These are phyloP conservation scores for Trametes maxima DNA, from an alignment of 768 basidiomycete genomes.

Conservation along the genomic window DNA sequence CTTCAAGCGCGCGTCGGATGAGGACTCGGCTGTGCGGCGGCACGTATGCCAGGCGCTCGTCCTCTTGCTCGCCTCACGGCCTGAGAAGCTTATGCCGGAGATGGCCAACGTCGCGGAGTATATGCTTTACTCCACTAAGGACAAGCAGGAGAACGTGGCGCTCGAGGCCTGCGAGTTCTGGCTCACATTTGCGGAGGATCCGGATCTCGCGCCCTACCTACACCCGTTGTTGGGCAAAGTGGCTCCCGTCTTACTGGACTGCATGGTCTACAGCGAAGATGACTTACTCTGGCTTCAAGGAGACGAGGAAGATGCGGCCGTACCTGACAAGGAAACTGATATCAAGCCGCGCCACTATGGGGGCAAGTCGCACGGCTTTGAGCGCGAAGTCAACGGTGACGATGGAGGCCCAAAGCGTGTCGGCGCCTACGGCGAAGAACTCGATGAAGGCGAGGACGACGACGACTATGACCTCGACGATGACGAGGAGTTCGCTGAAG, in stretches of 20 bases:
- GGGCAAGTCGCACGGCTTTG: constrained; percentile 80
- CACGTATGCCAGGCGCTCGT: constrained; percentile 97
- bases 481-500: constrained; percentile 93
- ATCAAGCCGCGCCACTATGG: constrained; percentile 97
- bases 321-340: constrained; percentile 93
- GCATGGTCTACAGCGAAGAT: constrained; percentile 96
- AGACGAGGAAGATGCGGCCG: constrained; percentile 83
- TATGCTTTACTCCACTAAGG: constrained; percentile 98
- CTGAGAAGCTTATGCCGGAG: constrained; percentile 96
- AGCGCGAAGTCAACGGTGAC: constrained; percentile 60
- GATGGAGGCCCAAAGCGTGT: constrained; percentile 35
- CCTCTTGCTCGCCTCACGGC: constrained; percentile 86
- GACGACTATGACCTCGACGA: constrained; percentile 79
- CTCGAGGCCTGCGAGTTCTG: constrained; percentile 99
- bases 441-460: constrained; percentile 83
- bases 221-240: constrained; percentile 89
- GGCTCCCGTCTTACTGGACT: constrained; percentile 92
- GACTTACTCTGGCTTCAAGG: constrained; percentile 95
- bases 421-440: constrained; percentile 81
- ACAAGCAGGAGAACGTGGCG: constrained; percentile 95
- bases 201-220: constrained; percentile 80
- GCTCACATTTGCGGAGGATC: constrained; percentile 97
- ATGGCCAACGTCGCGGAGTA: constrained; percentile 96
- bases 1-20: constrained; percentile 94
- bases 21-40: constrained; percentile 89